phyloP scores from a whole-genome alignment of 805 yeast genomes.

The Metschnikowia corniflorae region DNA sequence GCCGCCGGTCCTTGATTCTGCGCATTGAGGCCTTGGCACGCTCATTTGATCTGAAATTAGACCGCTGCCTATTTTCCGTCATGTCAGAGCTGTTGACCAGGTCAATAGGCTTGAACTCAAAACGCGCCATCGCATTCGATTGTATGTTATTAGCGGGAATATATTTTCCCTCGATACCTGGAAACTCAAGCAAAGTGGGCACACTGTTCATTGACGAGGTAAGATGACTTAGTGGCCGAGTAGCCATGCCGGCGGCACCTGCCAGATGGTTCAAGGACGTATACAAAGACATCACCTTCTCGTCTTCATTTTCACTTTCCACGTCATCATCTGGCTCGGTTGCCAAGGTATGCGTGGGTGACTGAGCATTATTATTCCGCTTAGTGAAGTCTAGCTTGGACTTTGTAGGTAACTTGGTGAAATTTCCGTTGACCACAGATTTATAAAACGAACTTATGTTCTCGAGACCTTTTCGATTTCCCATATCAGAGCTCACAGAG shows the following conservation, averaged over 20 bases:
- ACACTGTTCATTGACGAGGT: constrained; percentile 23
- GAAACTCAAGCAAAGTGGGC: constrained; percentile 43
- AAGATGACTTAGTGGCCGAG: constrained; percentile 11
- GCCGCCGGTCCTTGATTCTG: constrained; percentile 57
- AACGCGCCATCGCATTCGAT: constrained; percentile 15
- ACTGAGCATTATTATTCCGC: constrained; percentile 3
- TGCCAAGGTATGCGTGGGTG: constrained; percentile 5
- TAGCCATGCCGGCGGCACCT: constrained; percentile 7
- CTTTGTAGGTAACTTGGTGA: constrained; percentile 9
- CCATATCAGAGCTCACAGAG: constrained; percentile 12
- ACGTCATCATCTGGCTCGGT: constrained; percentile 18
- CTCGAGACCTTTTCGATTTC: constrained; percentile 23
- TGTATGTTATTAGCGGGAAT: constrained; percentile 23
- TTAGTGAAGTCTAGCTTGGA: constrained; percentile 8
- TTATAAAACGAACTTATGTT: constrained; percentile 26
- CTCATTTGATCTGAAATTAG: constrained; percentile 44
- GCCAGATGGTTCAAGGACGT: constrained; percentile 44
- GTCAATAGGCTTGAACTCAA: constrained; percentile 18
- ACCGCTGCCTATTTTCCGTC: constrained; percentile 16
- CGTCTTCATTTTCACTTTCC: constrained; percentile 54
- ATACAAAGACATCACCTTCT: constrained; percentile 64
- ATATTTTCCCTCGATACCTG: constrained; percentile 33
- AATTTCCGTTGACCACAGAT: constrained; percentile 16
- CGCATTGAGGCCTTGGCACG: constrained; percentile 64
- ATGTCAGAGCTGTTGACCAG: constrained; percentile 9